Base-by-base conservation (phyloP, 441 rosid species). In the Mallotus repandus region DNA sequence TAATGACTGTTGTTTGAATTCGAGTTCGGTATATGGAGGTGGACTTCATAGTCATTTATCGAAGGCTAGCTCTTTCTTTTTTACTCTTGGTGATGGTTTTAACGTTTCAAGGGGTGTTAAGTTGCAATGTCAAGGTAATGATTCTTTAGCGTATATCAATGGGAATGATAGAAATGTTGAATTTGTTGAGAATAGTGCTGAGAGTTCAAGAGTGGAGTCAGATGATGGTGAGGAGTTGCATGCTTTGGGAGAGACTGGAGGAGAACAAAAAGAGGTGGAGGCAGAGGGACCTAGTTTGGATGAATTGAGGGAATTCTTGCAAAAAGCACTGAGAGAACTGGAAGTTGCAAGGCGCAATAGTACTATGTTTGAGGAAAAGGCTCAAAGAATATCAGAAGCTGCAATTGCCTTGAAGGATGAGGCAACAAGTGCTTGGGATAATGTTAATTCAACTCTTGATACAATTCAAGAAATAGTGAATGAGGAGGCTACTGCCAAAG, bases 381-480 rank as follows among this genome's bases (percentile, higher is more conserved):
- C 99, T 69, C 97, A 88, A 78, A 76, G 80, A 66, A 86, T 96
- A 76, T 89, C 99, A 10, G 99, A 96, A 85, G 70, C 88, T 76
- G 98, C 99, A 21, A 93, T 96, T 48, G 86, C 94, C 16, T 82
- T 88, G 84, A 93, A 93, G 85, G 99, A 96, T 67, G 85, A 91
- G 77, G 96, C 97, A 8, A 75, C 78, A 12, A 79, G 73, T 79
- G 97, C 89, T 67, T 81, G 95, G 94, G 78, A 66, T 62, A 78
- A 89, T 75, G 96, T 96, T 16, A 88, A 82, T 83, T 71, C 70
- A 54, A 79, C 85, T 15, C 89, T 91, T 67, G 80, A 89, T 81
- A 64, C 73, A 48, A 70, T 91, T 63, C 96, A 85, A 61, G 90
- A 83, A 75, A 83, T 86, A 32, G 86, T 89, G 78, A 86, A 80